These are phyloP conservation scores for Rhodamnia argentea DNA, from an alignment of 345 rosid species.

Conservation along the genomic window DNA sequence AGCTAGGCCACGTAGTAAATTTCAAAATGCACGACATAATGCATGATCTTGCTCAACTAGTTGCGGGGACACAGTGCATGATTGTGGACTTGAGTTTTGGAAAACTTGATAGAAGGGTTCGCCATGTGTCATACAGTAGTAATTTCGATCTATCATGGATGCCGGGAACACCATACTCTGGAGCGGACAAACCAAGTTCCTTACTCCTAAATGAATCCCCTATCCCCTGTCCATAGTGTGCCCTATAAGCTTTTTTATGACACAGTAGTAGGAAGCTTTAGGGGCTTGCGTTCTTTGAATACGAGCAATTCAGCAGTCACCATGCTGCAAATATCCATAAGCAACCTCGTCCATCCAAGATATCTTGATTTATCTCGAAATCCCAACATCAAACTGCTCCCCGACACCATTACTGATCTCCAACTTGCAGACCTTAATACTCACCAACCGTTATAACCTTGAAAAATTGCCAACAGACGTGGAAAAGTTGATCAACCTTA, in stretches of 20 bases:
- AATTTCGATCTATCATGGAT: neutral
- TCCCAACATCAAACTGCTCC: neutral
- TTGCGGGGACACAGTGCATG: constrained; percentile 2
- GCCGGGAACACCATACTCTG: neutral
- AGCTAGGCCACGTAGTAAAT: neutral
- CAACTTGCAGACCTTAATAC: neutral
- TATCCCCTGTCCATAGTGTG: neutral
- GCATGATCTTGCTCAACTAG: constrained; percentile 15
- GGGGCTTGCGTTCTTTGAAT: neutral
- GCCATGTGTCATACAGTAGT: constrained; percentile 4
- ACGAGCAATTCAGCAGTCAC: neutral
- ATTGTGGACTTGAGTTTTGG: neutral
- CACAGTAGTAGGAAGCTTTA: neutral
- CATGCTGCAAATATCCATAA: neutral
- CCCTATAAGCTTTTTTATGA: neutral
- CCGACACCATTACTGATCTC: neutral
- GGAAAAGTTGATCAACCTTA: neutral
- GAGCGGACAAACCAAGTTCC: neutral
- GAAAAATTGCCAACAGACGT: neutral
- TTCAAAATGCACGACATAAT: constrained; percentile 29
- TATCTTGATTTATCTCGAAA: neutral
- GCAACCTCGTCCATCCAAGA: neutral
- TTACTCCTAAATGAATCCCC: neutral
- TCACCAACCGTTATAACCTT: neutral
- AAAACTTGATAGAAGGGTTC: neutral